Evolutionary conservation across 148 eudicot genomes (phyloP), one percentile per base, ranked within the genome.

Genomic region (Chenopodium suecicum): DNA sequence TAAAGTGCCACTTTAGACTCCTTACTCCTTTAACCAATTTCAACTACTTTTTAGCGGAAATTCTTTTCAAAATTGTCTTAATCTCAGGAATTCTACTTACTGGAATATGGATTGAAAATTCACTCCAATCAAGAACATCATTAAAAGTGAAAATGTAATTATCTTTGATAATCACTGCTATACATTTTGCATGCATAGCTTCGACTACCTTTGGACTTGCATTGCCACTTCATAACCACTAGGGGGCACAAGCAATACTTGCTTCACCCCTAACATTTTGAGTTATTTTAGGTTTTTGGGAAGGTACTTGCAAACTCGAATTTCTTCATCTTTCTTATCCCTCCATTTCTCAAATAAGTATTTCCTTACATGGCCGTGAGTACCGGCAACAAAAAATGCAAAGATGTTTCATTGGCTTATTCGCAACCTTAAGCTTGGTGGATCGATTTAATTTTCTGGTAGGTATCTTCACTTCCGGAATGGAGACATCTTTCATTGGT

Each of bases 191-290:
- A 81, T 86, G 85, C 1, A 91, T 86, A 0, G 84, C 90, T 70
- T 91, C 94, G 2, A 91, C 90, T 76, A 90, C 82, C 76, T 92
- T 85, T 7, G 94, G 92, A 37, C 92, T 91, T 1, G 92, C 94
- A 25, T 25, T 25, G 25, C 25, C 2, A 91, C 92, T 71, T 91
- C 94, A 32, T 84, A 89, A 10, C 94, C 94, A 34, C 92, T 89
- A 1, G 94, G 91, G 47, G 25, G 25, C 92, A 91, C 8, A 91
- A 79, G 86, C 94, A 91, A 80, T 70, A 91, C 75, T 76, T 86
- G 70, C 84, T 85, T 70, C 83, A 73, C 16, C 86, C 84, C 25
- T 73, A 92, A 34, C 87, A 88, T 79, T 16, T 71, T 78, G 31
- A 70, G 80, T 73, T 92, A 92, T 0, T 92, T 86, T 44, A 79